Conservation (phyloP, 129 eudicot species). For the Artemisia tridentata region DNA sequence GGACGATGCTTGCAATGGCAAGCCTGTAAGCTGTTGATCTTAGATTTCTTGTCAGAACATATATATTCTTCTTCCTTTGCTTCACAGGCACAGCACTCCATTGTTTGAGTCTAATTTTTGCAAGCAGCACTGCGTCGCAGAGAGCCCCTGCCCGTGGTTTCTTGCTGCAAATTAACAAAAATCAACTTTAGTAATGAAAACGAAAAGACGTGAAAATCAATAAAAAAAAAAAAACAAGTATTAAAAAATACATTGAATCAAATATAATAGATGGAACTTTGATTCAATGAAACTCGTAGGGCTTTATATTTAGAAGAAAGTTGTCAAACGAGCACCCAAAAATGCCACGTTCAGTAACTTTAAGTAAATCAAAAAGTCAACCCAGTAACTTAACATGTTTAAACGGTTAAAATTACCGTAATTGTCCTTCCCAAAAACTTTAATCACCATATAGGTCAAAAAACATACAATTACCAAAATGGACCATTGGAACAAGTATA, state of each 20-base stretch:
- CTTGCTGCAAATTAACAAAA: constrained; percentile 56
- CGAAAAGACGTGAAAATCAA: neutral
- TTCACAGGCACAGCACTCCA: constrained; percentile 56
- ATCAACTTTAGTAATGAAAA: neutral
- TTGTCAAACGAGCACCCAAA: too few relatives aligned
- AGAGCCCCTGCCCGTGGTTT: constrained; percentile 67
- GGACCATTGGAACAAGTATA: too few relatives aligned
- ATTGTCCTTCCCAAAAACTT: neutral
- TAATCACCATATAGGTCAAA: neutral
- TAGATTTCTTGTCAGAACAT: constrained; percentile 77
- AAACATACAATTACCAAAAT: too few relatives aligned
- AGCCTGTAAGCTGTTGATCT: constrained; percentile 84
- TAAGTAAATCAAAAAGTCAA: too few relatives aligned
- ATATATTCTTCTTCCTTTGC: constrained; percentile 72
- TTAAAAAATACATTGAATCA: neutral
- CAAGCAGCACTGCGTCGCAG: constrained; percentile 70
- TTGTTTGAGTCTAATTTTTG: constrained; percentile 75
- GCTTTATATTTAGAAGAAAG: too few relatives aligned
- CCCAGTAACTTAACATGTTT: too few relatives aligned
- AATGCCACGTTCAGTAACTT: too few relatives aligned
- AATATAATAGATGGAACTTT: neutral
- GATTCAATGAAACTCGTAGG: too few relatives aligned
- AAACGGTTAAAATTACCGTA: too few relatives aligned
- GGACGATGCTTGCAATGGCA: constrained; percentile 67
- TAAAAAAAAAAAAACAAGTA: neutral